Conservation (phyloP, 345 rosid genomes). For the Salix caprea region DNA sequence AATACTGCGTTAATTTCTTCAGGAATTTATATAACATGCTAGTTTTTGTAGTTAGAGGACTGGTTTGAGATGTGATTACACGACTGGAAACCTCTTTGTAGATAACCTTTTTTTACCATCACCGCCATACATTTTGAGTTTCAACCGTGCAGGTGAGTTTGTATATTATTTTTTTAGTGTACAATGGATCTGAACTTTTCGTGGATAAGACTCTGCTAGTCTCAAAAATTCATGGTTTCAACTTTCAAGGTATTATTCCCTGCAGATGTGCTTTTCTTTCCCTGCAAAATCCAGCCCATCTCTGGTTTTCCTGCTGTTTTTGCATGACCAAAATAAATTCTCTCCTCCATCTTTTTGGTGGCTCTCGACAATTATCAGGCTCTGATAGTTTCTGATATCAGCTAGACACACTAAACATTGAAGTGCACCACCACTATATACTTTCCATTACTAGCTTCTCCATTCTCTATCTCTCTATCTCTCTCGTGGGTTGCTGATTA, state of each 20-base stretch:
- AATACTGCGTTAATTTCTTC: too few species aligned
- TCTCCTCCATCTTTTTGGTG: background rate
- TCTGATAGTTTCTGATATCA: constrained; percentile 2
- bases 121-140: constrained; percentile 4
- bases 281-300: constrained; percentile 5
- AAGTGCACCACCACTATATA: background rate
- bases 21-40: background rate
- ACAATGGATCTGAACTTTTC: constrained; percentile 31
- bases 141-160: background rate
- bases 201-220: constrained; percentile 2
- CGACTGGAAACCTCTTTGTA: background rate
- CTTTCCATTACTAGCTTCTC: background rate
- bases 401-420: background rate
- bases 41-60: background rate
- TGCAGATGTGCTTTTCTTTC: constrained; percentile 3
- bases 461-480: background rate
- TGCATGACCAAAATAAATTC: background rate
- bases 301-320: background rate
- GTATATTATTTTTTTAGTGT: constrained; percentile 17
- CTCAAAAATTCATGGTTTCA: constrained; percentile 21
- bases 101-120: background rate
- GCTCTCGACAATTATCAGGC: constrained; percentile 12
- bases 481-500: background rate
- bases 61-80: background rate
- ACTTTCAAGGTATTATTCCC: constrained; percentile 25